Evolutionary conservation across 2,329 filamentous ascomycete genomes (phyloP).

Genomic region (Ceratocystis cacaofunesta): DNA sequence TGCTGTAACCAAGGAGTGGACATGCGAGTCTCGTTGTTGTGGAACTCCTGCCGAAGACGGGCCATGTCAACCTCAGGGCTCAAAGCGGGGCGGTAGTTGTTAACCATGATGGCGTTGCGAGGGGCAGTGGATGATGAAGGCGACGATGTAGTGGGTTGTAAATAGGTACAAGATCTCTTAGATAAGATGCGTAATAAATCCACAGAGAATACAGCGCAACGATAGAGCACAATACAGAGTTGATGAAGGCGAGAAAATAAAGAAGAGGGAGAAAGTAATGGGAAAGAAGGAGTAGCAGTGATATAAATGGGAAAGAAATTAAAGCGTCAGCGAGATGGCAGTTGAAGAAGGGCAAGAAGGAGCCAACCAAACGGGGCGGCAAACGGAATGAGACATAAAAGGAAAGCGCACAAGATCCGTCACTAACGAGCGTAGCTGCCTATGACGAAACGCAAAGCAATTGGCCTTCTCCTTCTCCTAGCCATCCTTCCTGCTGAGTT

Average conservation of each 20-base stretch:
- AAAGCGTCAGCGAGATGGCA: neutral
- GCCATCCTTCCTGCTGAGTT: neutral
- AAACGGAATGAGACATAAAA: conserved; percentile 6
- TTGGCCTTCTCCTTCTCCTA: neutral
- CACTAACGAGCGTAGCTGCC: neutral
- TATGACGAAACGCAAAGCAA: conserved; percentile 1
- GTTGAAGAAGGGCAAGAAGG: conserved; percentile 5
- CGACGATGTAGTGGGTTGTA: neutral
- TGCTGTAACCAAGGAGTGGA: conserved; percentile 6
- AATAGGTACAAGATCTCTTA: neutral
- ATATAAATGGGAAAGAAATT: neutral
- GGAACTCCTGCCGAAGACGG: neutral
- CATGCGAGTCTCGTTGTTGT: neutral
- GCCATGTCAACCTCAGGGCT: conserved; percentile 6
- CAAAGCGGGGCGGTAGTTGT: neutral
- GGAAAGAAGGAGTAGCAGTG: neutral
- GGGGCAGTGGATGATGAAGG: neutral
- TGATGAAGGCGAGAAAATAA: neutral
- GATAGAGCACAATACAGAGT: neutral
- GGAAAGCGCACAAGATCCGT: neutral
- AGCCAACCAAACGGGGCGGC: neutral
- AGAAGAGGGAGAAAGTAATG: neutral
- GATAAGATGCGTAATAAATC: neutral
- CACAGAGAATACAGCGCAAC: neutral
- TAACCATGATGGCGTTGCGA: conserved; percentile 5